A percentile compares a stretch with the other conserved stretches of the same genome.
phyloP scores from a whole-genome alignment of 2,329 filamentous ascomycete species.

The Hortaea sp. region DNA sequence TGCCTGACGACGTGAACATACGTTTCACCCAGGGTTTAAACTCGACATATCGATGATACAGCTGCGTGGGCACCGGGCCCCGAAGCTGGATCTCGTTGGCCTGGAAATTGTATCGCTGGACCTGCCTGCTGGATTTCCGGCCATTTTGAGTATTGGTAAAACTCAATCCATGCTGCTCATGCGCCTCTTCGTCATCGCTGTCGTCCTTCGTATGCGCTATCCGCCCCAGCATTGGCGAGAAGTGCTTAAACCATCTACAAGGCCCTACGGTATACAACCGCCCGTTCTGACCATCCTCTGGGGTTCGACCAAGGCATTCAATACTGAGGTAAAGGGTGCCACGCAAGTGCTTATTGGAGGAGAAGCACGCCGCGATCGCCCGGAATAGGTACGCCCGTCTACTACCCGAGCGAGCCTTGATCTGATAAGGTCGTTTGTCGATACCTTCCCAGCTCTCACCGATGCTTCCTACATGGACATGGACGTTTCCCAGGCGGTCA shows the following conservation, averaged over 20 bases:
- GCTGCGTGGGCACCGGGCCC: conserved; percentile 66
- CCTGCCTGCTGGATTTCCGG: conserved; percentile 1
- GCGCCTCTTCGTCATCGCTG: conserved; percentile 29
- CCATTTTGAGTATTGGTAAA: background rate
- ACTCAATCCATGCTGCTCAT: conserved; percentile 6
- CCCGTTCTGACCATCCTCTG: conserved; percentile 48
- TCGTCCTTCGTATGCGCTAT: conserved; percentile 57
- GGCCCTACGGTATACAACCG: conserved; percentile 72
- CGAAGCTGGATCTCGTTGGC: conserved; percentile 81
- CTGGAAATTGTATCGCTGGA: conserved; percentile 62
- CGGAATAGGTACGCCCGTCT: conserved; percentile 76
- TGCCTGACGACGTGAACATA: conserved; percentile 72
- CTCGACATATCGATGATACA: conserved; percentile 90
- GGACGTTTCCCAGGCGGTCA: conserved; percentile 79
- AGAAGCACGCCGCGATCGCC: conserved; percentile 54
- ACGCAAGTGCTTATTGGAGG: conserved; percentile 53
- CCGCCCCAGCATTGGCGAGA: conserved; percentile 78
- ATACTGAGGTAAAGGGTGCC: conserved; percentile 64
- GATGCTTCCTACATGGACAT: conserved; percentile 53
- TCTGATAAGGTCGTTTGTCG: conserved; percentile 52
- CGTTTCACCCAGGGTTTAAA: conserved; percentile 82
- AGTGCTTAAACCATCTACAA: conserved; percentile 69
- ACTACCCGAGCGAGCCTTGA: conserved; percentile 77
- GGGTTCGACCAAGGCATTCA: conserved; percentile 64
- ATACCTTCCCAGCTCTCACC: conserved; percentile 60